These are phyloP conservation scores for Gastrolobium bilobum DNA, from an alignment of 306 rosid species.

Conservation along the genomic window DNA sequence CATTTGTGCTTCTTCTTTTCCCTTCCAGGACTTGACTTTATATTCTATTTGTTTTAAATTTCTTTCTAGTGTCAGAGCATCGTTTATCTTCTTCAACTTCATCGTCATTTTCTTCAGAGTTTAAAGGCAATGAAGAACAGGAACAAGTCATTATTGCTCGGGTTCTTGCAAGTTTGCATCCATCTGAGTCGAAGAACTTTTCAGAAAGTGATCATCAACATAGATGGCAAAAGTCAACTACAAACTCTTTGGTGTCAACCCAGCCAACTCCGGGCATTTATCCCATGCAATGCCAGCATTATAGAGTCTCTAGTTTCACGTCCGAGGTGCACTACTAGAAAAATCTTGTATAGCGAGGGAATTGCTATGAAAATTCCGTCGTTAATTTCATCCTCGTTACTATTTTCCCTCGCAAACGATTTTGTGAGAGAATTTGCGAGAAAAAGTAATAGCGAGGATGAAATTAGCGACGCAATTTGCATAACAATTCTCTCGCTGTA, in stretches of 20 bases:
- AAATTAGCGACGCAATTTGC: too few species aligned
- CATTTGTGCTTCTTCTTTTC: background rate
- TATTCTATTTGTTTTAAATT: slow-evolving; percentile 38
- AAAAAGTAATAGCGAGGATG: too few species aligned
- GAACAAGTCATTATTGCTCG: slow-evolving; percentile 77
- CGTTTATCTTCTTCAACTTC: slow-evolving; percentile 53
- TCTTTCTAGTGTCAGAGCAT: slow-evolving; percentile 70
- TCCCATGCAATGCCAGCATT: slow-evolving; percentile 62
- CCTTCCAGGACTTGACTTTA: slow-evolving; percentile 29
- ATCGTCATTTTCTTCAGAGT: slow-evolving; percentile 52
- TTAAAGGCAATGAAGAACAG: slow-evolving; percentile 68
- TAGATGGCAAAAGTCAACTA: slow-evolving; percentile 49
- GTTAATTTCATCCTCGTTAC: too few species aligned
- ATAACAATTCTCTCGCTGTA: too few species aligned
- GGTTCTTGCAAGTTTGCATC: slow-evolving; percentile 63
- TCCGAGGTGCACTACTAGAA: too few species aligned
- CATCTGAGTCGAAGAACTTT: slow-evolving; percentile 50
- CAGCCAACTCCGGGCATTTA: slow-evolving; percentile 53
- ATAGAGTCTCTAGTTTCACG: slow-evolving; percentile 60
- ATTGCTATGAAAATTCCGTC: too few species aligned
- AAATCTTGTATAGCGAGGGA: too few species aligned
- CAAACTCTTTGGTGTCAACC: slow-evolving; percentile 51
- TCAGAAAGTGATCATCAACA: slow-evolving; percentile 49
- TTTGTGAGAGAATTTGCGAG: too few species aligned
- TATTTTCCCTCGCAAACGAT: too few species aligned